Percentiles rank a stretch among this genome's conserved stretches.
Evolutionary conservation across 2,329 filamentous ascomycete species (phyloP).

Genomic region (Cordyceps farinosa): DNA sequence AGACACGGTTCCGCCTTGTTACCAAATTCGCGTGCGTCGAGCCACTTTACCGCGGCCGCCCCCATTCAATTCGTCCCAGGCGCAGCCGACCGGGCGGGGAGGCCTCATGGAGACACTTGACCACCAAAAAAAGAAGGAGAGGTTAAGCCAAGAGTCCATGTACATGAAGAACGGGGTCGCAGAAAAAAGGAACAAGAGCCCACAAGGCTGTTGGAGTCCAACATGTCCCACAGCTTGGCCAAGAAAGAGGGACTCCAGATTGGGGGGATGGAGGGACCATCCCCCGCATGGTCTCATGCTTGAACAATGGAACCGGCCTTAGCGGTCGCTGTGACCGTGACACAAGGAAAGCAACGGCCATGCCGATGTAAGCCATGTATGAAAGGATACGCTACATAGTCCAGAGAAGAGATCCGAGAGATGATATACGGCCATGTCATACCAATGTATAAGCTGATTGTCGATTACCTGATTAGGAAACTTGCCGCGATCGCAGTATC

Average conservation of each 20-base stretch:
- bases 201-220: conserved; percentile 14
- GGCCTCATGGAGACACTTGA: not conserved
- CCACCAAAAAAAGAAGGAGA: not conserved
- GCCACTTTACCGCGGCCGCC: not conserved
- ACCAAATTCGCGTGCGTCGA: not conserved
- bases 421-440: too few relatives aligned
- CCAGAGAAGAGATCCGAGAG: not conserved
- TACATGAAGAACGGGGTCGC: conserved; percentile 7
- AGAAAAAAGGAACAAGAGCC: conserved; percentile 7
- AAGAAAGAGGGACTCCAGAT: conserved; percentile 7
- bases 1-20: not conserved
- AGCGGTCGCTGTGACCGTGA: not conserved
- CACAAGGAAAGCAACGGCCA: not conserved
- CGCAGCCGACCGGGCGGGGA: not conserved
- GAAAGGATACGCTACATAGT: not conserved
- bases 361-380: not conserved
- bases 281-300: conserved; percentile 10
- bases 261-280: not conserved
- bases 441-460: not conserved
- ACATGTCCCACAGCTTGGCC: conserved; percentile 5
- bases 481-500: not conserved
- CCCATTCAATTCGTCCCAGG: not conserved
- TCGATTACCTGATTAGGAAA: conserved; percentile 8
- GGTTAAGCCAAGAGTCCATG: not conserved
- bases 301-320: conserved; percentile 5